These are phyloP conservation scores for Paramecium octaurelia DNA, from an alignment of 73 alveolate species.

Conservation along the genomic window DNA sequence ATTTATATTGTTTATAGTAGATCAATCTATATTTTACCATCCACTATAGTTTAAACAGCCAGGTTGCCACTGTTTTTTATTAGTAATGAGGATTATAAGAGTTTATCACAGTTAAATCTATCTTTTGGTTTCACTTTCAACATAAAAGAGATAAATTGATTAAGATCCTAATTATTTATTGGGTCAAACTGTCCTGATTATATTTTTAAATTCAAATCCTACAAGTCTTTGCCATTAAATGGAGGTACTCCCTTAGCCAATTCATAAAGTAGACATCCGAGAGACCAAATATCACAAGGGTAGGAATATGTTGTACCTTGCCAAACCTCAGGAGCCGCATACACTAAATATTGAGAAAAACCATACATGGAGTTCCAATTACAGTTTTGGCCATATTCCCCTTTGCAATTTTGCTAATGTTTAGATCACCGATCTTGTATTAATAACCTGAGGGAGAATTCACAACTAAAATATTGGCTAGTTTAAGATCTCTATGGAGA, in stretches of 20 bases:
- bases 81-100: background rate
- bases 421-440: constrained; percentile 87
- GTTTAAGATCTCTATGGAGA: constrained; percentile 90
- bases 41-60: background rate
- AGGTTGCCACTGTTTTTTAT: background rate
- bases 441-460: constrained; percentile 71
- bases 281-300: constrained; percentile 58
- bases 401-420: constrained; percentile 89
- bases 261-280: constrained; percentile 55
- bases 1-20: background rate
- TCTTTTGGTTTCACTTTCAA: background rate
- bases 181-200: background rate
- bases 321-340: constrained; percentile 96
- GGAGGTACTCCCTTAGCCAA: constrained; percentile 34
- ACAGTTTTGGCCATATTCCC: constrained; percentile 40
- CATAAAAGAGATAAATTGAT: background rate
- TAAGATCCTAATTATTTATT: background rate
- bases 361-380: constrained; percentile 89
- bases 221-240: background rate
- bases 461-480: constrained; percentile 88
- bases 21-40: background rate
- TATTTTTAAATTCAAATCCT: background rate
- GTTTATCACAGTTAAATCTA: background rate
- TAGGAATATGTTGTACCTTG: background rate
- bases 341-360: background rate